phyloP scores from a whole-genome alignment of 768 basidiomycete genomes.

The Suillus lakei region DNA sequence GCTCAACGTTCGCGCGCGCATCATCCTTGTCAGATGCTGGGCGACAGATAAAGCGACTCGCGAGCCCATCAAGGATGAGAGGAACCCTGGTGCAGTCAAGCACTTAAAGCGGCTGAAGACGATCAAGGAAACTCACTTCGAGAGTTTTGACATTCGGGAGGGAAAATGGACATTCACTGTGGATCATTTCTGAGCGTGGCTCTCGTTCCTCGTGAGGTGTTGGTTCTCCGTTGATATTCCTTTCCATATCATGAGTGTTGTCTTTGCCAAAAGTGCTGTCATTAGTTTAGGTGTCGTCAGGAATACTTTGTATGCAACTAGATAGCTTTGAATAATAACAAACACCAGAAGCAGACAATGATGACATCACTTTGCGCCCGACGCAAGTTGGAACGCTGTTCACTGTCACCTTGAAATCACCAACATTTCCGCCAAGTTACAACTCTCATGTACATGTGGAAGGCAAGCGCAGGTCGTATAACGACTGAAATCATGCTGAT shows the following conservation, averaged over 20 bases:
- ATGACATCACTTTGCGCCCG: background rate
- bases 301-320: slow-evolving; percentile 15
- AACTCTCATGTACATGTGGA: background rate
- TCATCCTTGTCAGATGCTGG: slow-evolving; percentile 84
- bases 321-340: slow-evolving; percentile 21
- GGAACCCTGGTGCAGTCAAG: slow-evolving; percentile 68
- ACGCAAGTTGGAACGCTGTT: background rate
- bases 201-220: background rate
- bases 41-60: slow-evolving; percentile 89
- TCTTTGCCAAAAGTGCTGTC: slow-evolving; percentile 12
- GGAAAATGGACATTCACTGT: slow-evolving; percentile 96
- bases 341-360: background rate
- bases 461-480: slow-evolving; percentile 20
- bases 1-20: slow-evolving; percentile 84
- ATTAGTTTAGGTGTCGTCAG: slow-evolving; percentile 24
- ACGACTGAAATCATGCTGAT: background rate
- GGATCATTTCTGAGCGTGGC: slow-evolving; percentile 75
- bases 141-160: slow-evolving; percentile 74
- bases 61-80: slow-evolving; percentile 84
- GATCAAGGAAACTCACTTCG: slow-evolving; percentile 87
- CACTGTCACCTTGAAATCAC: background rate
- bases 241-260: background rate
- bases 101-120: slow-evolving; percentile 81
- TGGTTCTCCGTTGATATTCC: background rate
- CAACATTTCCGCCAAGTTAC: background rate